These are phyloP conservation scores for Onygenales sp. DNA, from an alignment of 2,329 filamentous ascomycete species.

Conservation along the genomic window DNA sequence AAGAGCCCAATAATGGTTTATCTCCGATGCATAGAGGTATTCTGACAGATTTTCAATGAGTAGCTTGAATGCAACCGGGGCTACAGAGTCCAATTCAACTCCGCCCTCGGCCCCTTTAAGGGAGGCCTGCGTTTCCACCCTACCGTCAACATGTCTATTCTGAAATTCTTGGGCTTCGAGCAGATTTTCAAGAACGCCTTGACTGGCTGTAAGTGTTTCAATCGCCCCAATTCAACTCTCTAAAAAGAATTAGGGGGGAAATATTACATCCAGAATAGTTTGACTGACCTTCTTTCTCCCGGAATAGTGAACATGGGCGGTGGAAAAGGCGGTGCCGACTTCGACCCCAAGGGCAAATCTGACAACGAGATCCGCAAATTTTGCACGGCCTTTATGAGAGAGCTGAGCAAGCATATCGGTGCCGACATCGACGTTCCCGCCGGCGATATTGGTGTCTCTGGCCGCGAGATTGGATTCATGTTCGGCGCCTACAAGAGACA, in stretches of 20 bases:
- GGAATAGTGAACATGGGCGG: constrained; percentile 77
- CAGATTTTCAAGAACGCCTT: constrained; percentile 99
- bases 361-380: constrained; percentile 97
- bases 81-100: constrained; percentile 98
- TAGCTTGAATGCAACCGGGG: constrained; percentile 85
- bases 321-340: constrained; percentile 95
- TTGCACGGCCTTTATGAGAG: constrained; percentile 91
- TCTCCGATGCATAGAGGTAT: neutral
- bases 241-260: neutral
- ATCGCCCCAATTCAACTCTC: neutral
- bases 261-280: neutral
- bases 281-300: neutral
- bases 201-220: constrained; percentile 64
- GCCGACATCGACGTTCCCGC: constrained; percentile 93
- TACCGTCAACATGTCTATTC: constrained; percentile 54
- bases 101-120: constrained; percentile 94
- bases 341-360: constrained; percentile 97
- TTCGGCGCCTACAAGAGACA: constrained; percentile 89
- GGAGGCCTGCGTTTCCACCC: constrained; percentile 93
- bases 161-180: constrained; percentile 98
- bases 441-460: constrained; percentile 89
- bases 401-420: constrained; percentile 92
- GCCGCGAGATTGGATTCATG: constrained; percentile 86
- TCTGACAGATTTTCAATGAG: neutral
- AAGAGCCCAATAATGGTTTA: neutral